Percentiles rank a stretch among this genome's conserved stretches.
Conservation (phyloP, 805 yeast species). For the Lipomyces mesembrius region DNA sequence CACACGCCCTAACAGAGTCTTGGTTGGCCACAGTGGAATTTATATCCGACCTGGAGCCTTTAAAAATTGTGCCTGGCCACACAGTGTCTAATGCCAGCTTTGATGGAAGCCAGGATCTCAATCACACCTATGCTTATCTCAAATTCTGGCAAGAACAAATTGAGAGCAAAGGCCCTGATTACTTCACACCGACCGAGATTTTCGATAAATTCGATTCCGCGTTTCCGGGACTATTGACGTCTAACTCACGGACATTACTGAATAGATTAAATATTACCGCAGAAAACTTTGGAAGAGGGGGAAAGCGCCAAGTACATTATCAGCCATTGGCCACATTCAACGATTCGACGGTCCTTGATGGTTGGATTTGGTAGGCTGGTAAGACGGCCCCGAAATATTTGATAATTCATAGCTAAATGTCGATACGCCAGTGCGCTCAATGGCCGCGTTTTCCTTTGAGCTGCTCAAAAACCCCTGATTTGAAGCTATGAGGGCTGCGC, state of each 20-base stretch:
- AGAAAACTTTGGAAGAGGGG: neutral
- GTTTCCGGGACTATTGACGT: neutral
- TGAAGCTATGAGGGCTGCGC: too few species aligned
- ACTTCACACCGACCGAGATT: neutral
- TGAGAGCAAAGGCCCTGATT: neutral
- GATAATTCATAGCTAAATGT: too few species aligned
- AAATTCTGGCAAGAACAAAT: neutral
- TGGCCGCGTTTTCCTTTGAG: too few species aligned
- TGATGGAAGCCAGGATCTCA: neutral
- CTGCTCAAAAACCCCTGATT: too few species aligned
- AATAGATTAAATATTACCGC: neutral
- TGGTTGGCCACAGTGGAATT: neutral
- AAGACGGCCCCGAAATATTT: too few species aligned
- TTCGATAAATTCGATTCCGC: neutral
- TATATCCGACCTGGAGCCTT: neutral
- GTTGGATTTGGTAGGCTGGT: neutral
- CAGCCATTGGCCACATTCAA: neutral
- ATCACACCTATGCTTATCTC: neutral
- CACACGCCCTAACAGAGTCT: neutral
- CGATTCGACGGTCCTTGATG: neutral
- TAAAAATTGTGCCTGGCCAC: neutral
- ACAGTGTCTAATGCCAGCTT: neutral
- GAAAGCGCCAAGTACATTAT: neutral
- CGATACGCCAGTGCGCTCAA: too few species aligned
- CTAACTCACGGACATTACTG: neutral